These are phyloP conservation scores for Curvularia eragrostidis DNA, from an alignment of 2,329 filamentous ascomycete genomes.

Conservation along the genomic window DNA sequence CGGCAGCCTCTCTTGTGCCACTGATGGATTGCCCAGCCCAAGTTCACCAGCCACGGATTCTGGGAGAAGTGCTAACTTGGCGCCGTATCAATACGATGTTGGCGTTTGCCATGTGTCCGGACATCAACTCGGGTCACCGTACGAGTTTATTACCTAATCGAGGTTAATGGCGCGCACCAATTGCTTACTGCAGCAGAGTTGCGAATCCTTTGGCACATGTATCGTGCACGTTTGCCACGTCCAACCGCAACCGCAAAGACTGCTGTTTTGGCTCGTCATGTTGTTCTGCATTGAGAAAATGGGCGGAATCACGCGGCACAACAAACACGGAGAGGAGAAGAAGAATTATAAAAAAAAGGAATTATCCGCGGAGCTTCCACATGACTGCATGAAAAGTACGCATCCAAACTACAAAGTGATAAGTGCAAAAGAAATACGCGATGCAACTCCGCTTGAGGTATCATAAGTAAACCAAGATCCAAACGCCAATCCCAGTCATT, in stretches of 20 bases:
- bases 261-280: constrained; percentile 3
- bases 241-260: not conserved
- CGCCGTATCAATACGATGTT: constrained; percentile 1
- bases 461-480: constrained; percentile 26
- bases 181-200: not conserved
- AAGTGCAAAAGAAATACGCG: constrained; percentile 26
- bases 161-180: constrained; percentile 7
- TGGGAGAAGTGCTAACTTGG: constrained; percentile 10
- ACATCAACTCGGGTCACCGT: not conserved
- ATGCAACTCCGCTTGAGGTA: constrained; percentile 25
- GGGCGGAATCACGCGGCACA: constrained; percentile 30
- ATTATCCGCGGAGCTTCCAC: constrained; percentile 17
- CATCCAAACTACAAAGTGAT: constrained; percentile 31
- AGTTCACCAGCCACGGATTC: constrained; percentile 14
- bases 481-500: constrained; percentile 18
- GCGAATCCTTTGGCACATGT: not conserved
- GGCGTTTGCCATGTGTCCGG: not conserved
- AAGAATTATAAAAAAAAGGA: not conserved
- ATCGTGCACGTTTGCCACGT: not conserved
- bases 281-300: constrained; percentile 20
- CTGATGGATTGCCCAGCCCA: constrained; percentile 21
- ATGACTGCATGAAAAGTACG: constrained; percentile 22
- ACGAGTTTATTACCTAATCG: not conserved
- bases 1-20: no score
- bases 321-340: not conserved